Evolutionary conservation across 1,139 yeast genomes (phyloP), one percentile per base, ranked within the genome.

Genomic region (Meyerozyma smithsonii): DNA sequence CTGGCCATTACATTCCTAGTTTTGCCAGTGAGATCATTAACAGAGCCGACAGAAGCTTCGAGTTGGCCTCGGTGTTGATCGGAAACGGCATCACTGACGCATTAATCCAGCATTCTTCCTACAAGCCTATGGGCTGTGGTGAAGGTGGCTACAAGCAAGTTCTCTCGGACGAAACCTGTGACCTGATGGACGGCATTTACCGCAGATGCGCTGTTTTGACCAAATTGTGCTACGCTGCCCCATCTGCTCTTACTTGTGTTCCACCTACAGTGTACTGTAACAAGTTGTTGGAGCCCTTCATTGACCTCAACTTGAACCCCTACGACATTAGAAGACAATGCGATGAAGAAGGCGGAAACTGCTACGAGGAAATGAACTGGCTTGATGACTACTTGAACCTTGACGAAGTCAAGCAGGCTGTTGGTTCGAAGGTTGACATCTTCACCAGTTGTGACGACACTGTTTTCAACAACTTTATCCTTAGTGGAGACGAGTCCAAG

Each of bases 11-110:
- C 58, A 79, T 86, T 47, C 96, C 96, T 20, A 78, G 73, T 19
- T 80, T 87, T 60, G 92, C 92, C 14, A 66, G 75, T 36, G 94
- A 84, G 56, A 84, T 87, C 46, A 62, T 84, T 45, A 69, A 65
- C 46, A 79, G 80, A 56, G 78, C 79, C 15, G 86, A 81, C 54
- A 73, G 84, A 44, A 64, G 76, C 15, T 85, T 86, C 58, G 77
- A 84, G 48, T 72, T 86, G 52, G 61, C 77, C 10, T 84, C 94
- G 2, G 79, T 85, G 4, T 59, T 86, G 56, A 85, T 86, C 51
- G 96, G 96, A 30, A 86, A 86, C 61, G 95, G 95, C 41, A 75
- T 85, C 47, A 84, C 94, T 18, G 94, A 86, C 56, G 73, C 92
- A 2, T 69, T 81, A 46, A 66, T 78, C 41, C 95, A 86, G 61